Base-by-base conservation (phyloP, 2,329 filamentous ascomycete species). In the Trichophaea hybrida region DNA sequence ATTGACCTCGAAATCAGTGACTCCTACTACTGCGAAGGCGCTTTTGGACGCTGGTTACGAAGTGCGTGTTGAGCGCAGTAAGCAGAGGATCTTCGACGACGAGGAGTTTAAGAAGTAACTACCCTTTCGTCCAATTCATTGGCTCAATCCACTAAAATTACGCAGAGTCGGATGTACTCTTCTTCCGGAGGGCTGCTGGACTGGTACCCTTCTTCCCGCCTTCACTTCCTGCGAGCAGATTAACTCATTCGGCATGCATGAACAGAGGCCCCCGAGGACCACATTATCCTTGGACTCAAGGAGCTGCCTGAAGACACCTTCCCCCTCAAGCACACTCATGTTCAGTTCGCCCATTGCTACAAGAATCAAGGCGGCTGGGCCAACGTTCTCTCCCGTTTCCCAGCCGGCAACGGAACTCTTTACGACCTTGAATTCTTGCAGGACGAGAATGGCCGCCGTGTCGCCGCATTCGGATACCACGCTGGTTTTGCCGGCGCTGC, bases 381-480 rank as follows among this genome's bases (percentile, higher is more conserved):
- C 60, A 78, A 80, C 46, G 86, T 88, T 5, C 80, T 95, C n/a
- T 78, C 82, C 59, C 80, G 90, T 59, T 96, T 89, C 72, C 79
- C 85, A 33, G 79, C 81, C 31, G 88, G 87, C 60, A 81, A 82
- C 58, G 87, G 88, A 66, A 84, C 80, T 0, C 80, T 96, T 12
- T 80, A 89, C 61, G 90, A 96, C 69, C 79, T 96, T 40, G 90
- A 95, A 71, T 96, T 95, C 71, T 77, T 96, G 40, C 80, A 81
- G 43, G 85, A 94, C 66, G 80, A 83, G 64, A 77, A 75, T 34
- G 86, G 86, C 40, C 77, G 85, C 51, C 76, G 86, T 62, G 83
- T 90, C 1, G 83, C 84, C 6, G 82, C 83, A 0, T 88, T 88
- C 68, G 75, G 76, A 61, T 86, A 83, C 72, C 80, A 84, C 62